Base-by-base conservation (phyloP, 495 filamentous ascomycete genomes). In the Geoglossum glabrum region DNA sequence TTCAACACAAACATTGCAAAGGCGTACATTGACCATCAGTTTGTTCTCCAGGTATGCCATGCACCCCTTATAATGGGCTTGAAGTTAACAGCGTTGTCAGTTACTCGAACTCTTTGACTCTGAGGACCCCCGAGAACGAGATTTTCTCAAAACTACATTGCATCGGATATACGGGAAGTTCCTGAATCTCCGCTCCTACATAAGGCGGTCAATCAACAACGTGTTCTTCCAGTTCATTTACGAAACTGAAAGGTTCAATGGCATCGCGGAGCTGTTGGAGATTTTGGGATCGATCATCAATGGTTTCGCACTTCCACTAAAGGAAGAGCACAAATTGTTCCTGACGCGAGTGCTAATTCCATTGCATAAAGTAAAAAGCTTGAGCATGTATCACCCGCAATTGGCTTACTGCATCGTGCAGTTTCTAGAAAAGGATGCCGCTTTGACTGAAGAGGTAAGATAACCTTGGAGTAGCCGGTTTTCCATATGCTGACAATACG, bases 1-100 rank as follows among this genome's bases (percentile, higher is more conserved):
- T 99, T 99, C 80, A 99, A 99, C 71, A 99, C 92, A 34, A 99
- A 99, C 69, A 94, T 95, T 63, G 92, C 93, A n/a, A 99, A 99
- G 69, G 82, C 86, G 30, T 95, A 92, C 68, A 99, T 99, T 63
- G 92, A 99, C 63, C 92, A 99, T 68, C 83, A 85, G 67, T 99
- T 99, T 65, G 92, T 99, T 13, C 79, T 97, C 26, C 89, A 93
- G 74, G 81, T 85, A 72, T 68, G 70, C 31, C 17, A 11, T 52
- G 26, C n/a, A 19, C 17, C 4, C 9, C 49, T 15, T 59, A 31
- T 17, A 9, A 36, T 25, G 4, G 21, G 8, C 52, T 56, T 26
- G 8, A 51, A 11, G 30, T 23, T 59, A 49, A 52, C 49, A 11
- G 49, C 11, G n/a, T 9, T 15, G 45, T 34, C 59, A 87, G 78